These are phyloP conservation scores for Podaxis sp. DNA, from an alignment of 768 basidiomycete species.

Conservation along the genomic window DNA sequence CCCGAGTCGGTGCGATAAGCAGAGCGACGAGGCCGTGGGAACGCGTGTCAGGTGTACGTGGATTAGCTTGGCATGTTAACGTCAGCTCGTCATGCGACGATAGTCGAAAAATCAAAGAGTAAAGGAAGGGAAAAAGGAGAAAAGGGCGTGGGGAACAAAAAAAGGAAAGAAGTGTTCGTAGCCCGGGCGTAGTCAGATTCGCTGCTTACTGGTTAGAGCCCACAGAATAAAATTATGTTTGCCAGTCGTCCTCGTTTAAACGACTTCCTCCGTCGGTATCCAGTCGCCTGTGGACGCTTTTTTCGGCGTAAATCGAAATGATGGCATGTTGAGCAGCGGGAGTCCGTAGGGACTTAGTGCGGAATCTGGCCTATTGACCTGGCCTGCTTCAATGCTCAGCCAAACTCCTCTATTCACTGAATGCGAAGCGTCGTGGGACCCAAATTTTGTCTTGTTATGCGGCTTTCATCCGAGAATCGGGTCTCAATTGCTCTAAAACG, in stretches of 20 bases:
- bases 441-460: not conserved
- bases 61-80: not conserved
- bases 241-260: no score
- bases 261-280: no score
- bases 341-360: conserved; percentile 7
- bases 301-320: not conserved
- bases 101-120: not conserved
- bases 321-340: not conserved
- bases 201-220: not conserved
- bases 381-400: not conserved
- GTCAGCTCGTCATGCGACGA: not conserved
- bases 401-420: not conserved
- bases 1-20: not conserved
- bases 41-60: not conserved
- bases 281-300: not conserved
- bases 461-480: not conserved
- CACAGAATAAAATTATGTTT: no score
- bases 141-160: not conserved
- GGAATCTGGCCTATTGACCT: not conserved
- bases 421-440: not conserved
- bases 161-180: no score
- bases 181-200: not conserved
- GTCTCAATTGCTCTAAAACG: not conserved
- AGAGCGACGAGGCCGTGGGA: not conserved
- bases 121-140: not conserved